These are phyloP conservation scores for Boletus insuetus DNA, from an alignment of 768 basidiomycete species.

Conservation along the genomic window DNA sequence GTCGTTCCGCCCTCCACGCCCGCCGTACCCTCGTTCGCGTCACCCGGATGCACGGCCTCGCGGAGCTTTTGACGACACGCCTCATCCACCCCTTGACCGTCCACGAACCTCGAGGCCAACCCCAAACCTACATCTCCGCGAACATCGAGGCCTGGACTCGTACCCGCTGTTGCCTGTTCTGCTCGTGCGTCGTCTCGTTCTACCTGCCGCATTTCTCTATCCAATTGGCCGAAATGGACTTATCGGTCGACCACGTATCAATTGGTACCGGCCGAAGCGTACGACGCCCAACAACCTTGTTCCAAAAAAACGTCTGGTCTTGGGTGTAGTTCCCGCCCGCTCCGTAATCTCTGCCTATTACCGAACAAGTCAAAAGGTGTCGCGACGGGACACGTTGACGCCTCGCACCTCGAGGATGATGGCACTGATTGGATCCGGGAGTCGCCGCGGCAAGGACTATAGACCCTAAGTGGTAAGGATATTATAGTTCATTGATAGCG, in stretches of 20 bases:
- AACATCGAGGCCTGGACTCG: constrained; percentile 3
- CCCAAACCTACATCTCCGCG: constrained; percentile 24
- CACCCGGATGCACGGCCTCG: constrained; percentile 23
- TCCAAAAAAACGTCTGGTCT: background rate
- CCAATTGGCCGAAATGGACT: constrained; percentile 3
- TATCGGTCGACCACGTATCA: background rate
- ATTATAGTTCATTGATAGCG: constrained; percentile 1
- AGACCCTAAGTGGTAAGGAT: background rate
- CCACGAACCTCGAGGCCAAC: constrained; percentile 26
- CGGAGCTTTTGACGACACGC: constrained; percentile 21
- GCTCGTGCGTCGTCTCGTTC: background rate
- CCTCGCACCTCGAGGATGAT: constrained; percentile 6
- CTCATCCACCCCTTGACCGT: constrained; percentile 18
- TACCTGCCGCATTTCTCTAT: constrained; percentile 1
- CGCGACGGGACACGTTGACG: constrained; percentile 5
- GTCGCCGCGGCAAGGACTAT: background rate
- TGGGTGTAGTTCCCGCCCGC: constrained; percentile 1
- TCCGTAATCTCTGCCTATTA: constrained; percentile 12
- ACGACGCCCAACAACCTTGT: background rate
- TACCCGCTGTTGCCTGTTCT: background rate
- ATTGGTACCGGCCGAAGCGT: background rate
- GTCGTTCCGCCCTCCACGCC: background rate
- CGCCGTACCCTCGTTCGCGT: constrained; percentile 13
- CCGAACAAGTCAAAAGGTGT: constrained; percentile 4
- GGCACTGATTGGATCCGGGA: background rate